A percentile compares a stretch with the other conserved stretches of the same genome.
These are phyloP conservation scores for Yamadazyma philogaea DNA, from an alignment of 805 yeast species.

Conservation along the genomic window DNA sequence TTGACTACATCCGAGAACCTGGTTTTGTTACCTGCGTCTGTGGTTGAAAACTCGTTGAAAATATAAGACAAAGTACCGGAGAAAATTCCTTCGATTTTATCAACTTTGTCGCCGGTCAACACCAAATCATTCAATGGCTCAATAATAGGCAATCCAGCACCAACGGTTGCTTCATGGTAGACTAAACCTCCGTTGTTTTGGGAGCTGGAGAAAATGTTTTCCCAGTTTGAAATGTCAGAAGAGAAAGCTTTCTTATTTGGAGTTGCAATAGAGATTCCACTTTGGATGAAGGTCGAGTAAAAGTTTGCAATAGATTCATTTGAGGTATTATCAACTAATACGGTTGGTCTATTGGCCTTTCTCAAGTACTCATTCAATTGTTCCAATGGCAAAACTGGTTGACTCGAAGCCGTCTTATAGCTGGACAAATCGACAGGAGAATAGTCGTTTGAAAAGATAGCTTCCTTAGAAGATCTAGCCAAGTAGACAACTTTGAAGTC, in stretches of 20 bases:
- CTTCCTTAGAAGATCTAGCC: constrained; percentile 66
- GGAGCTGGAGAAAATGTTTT: constrained; percentile 59
- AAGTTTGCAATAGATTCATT: constrained; percentile 70
- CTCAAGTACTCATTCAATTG: constrained; percentile 62
- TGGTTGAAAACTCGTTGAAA: constrained; percentile 86
- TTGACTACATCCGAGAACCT: constrained; percentile 88
- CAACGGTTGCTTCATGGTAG: constrained; percentile 97
- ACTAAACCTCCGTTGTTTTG: constrained; percentile 64
- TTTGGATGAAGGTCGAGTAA: constrained; percentile 69
- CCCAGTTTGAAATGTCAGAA: constrained; percentile 70
- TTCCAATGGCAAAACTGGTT: constrained; percentile 51
- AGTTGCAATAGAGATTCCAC: constrained; percentile 90
- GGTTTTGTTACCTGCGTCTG: constrained; percentile 50
- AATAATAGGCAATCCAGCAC: constrained; percentile 96
- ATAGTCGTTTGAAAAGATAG: constrained; percentile 67
- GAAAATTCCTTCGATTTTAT: constrained; percentile 91
- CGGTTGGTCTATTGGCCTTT: constrained; percentile 68
- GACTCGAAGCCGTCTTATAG: constrained; percentile 52
- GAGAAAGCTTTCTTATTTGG: constrained; percentile 99
- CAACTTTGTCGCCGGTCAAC: constrained; percentile 89
- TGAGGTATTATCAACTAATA: constrained; percentile 93
- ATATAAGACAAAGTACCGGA: constrained; percentile 95
- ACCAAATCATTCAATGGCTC: constrained; percentile 85
- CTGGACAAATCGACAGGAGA: constrained; percentile 61
- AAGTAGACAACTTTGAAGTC: constrained; percentile 75